phyloP scores from a whole-genome alignment of 2,329 filamentous ascomycete species.

The Colletotrichum plurivorum region DNA sequence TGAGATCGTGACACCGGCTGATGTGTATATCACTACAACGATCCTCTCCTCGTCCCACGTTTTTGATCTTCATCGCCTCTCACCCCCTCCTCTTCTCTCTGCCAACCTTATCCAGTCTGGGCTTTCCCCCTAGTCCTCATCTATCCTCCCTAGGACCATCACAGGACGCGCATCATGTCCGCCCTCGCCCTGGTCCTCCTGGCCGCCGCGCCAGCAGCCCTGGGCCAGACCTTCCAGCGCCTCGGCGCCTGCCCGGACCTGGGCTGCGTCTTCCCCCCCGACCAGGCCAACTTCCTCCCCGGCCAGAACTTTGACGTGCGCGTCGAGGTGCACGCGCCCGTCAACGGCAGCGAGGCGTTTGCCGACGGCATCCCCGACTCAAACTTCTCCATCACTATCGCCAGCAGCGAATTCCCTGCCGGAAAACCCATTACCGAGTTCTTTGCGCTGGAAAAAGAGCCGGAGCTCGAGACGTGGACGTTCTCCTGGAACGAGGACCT shows the following conservation, averaged over 20 bases:
- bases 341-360: conserved; percentile 84
- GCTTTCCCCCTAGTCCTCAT: no score
- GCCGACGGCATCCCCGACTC: conserved; percentile 77
- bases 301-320: conserved; percentile 89
- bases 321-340: conserved; percentile 84
- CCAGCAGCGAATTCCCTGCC: conserved; percentile 69
- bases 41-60: background rate
- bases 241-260: conserved; percentile 71
- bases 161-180: conserved; percentile 45
- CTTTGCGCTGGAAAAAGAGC: conserved; percentile 81
- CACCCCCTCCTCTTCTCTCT: background rate
- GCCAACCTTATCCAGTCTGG: background rate
- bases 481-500: conserved; percentile 89
- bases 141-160: background rate
- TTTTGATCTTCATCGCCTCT: background rate
- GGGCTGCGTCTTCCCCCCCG: conserved; percentile 73
- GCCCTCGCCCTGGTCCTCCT: conserved; percentile 51
- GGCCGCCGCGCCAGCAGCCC: conserved; percentile 54
- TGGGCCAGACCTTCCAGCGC: conserved; percentile 71
- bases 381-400: conserved; percentile 81
- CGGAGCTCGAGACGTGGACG: conserved; percentile 84
- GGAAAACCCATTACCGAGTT: conserved; percentile 72
- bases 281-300: conserved; percentile 83
- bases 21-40: conserved; percentile 1
- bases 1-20: background rate